phyloP scores from a whole-genome alignment of 208 protist species.

The Novymonas esmeraldas region DNA sequence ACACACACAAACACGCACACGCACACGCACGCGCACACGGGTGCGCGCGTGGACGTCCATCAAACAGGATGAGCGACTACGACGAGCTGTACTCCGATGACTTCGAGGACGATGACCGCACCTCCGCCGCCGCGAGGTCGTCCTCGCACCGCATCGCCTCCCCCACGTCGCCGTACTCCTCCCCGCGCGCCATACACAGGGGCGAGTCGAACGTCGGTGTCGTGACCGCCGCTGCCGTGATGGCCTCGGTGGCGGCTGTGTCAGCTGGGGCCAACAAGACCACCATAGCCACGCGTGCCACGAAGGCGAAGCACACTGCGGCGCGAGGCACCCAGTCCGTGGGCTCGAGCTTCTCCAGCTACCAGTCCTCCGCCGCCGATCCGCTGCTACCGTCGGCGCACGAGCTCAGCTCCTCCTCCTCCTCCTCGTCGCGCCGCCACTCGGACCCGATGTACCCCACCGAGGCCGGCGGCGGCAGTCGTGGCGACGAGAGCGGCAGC shows the following conservation, averaged over 20 bases:
- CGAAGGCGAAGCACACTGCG: background rate
- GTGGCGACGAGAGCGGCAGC: background rate
- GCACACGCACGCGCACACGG: background rate
- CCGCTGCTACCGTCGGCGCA: background rate
- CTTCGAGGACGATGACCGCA: conserved; percentile 22
- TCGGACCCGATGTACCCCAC: too few species aligned
- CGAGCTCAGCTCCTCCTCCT: conserved; percentile 8
- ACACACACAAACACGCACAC: background rate
- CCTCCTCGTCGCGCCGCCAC: background rate
- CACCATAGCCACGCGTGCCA: too few species aligned
- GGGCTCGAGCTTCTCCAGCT: conserved; percentile 9
- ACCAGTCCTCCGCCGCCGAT: background rate
- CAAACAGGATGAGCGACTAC: conserved; percentile 15
- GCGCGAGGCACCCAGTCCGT: background rate
- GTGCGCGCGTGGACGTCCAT: background rate
- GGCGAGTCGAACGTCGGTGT: background rate
- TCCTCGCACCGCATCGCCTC: background rate
- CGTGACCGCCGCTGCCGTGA: background rate
- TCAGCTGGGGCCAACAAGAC: too few species aligned
- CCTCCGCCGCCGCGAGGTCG: background rate
- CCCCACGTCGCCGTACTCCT: background rate
- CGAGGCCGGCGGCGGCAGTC: background rate
- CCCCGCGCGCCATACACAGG: background rate
- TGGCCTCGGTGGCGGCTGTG: background rate
- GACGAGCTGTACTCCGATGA: conserved; percentile 23